Percentiles rank a stretch among this genome's conserved stretches.
phyloP scores from a whole-genome alignment of 495 filamentous ascomycete genomes.

The Aspergillus baeticus region DNA sequence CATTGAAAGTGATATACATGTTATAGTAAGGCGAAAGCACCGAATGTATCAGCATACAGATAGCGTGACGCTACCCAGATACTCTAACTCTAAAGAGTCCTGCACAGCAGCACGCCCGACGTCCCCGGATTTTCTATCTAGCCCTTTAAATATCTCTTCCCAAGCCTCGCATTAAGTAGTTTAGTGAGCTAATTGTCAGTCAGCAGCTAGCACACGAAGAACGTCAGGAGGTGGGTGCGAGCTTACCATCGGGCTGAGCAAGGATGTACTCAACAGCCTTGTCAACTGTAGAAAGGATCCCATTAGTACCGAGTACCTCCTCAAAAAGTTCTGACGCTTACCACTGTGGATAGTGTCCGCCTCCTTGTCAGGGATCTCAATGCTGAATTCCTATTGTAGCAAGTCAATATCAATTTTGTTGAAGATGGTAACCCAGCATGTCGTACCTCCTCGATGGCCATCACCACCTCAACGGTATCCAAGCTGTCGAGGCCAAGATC shows the following conservation, averaged over 20 bases:
- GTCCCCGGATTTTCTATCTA: slow-evolving; percentile 43
- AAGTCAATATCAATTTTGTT: slow-evolving; percentile 7
- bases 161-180: slow-evolving; percentile 36
- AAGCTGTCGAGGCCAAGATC: slow-evolving; percentile 95
- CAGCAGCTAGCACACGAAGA: slow-evolving; percentile 9
- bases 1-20: slow-evolving; percentile 51
- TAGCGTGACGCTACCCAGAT: slow-evolving; percentile 28
- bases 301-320: slow-evolving; percentile 16
- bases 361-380: slow-evolving; percentile 99
- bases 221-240: not conserved
- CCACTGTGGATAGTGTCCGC: slow-evolving; percentile 95
- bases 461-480: slow-evolving; percentile 98
- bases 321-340: slow-evolving; percentile 51
- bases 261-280: slow-evolving; percentile 95
- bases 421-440: slow-evolving; percentile 18
- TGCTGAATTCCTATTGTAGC: slow-evolving; percentile 85
- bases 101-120: slow-evolving; percentile 29
- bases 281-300: slow-evolving; percentile 63
- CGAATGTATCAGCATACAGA: slow-evolving; percentile 45
- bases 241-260: slow-evolving; percentile 80
- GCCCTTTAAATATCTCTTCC: slow-evolving; percentile 25
- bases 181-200: slow-evolving; percentile 39
- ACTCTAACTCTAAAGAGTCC: slow-evolving; percentile 21
- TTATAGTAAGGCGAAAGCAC: slow-evolving; percentile 40
- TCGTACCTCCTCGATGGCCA: slow-evolving; percentile 98